A percentile compares a stretch with the other conserved stretches of the same genome.
Evolutionary conservation across 2,329 filamentous ascomycete species (phyloP).

Genomic region (Boeremia lycopersici): DNA sequence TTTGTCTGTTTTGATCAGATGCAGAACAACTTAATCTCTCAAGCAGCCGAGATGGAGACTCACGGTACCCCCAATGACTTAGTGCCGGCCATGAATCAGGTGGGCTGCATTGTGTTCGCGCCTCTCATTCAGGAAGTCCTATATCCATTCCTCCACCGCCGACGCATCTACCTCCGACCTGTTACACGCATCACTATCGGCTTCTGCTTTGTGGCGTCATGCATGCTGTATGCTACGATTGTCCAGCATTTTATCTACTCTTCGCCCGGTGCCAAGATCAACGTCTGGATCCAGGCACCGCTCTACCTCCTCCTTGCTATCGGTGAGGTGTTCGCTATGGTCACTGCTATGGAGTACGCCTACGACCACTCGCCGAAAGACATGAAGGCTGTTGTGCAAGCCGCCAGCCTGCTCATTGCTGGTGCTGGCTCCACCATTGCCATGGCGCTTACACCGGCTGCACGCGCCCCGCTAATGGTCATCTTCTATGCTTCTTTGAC

Average conservation of each 20-base stretch:
- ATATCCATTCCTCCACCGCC: conserved; percentile 36
- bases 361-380: conserved; percentile 52
- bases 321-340: conserved; percentile 52
- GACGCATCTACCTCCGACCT: conserved; percentile 35
- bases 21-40: conserved; percentile 48
- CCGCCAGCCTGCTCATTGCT: conserved; percentile 41
- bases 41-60: conserved; percentile 45
- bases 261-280: conserved; percentile 23
- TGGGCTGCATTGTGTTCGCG: conserved; percentile 42
- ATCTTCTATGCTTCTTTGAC: conserved; percentile 35
- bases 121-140: conserved; percentile 39
- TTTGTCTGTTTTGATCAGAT: conserved; percentile 49
- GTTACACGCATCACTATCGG: conserved; percentile 40
- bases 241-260: conserved; percentile 43
- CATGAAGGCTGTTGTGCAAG: conserved; percentile 50
- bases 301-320: conserved; percentile 49
- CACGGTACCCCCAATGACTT: conserved; percentile 44
- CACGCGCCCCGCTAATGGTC: conserved; percentile 39
- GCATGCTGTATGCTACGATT: conserved; percentile 40
- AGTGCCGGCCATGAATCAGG: conserved; percentile 40
- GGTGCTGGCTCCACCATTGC: conserved; percentile 40
- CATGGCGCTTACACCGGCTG: conserved; percentile 39
- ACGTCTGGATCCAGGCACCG: conserved; percentile 51
- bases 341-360: conserved; percentile 52
- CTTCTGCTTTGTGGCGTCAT: conserved; percentile 36